These are phyloP conservation scores for Cordyceps fumosorosea DNA, from an alignment of 2,329 filamentous ascomycete genomes.

Conservation along the genomic window DNA sequence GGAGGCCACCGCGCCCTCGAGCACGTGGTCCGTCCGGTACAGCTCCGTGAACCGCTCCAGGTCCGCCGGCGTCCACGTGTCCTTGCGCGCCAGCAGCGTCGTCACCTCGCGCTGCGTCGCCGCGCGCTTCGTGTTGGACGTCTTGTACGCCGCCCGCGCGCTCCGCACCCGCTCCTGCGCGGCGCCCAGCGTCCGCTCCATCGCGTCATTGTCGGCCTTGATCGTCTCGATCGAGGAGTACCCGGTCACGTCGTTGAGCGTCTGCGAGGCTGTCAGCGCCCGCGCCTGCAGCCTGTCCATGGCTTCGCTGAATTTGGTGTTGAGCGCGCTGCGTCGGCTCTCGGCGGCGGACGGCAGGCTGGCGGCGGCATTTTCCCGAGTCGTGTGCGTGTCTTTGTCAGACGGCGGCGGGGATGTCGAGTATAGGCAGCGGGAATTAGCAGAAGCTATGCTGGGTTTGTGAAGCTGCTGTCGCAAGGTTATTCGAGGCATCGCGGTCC, in stretches of 20 bases:
- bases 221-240: slow-evolving; percentile 87
- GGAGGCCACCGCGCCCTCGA: slow-evolving; percentile 74
- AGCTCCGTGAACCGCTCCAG: slow-evolving; percentile 91
- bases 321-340: slow-evolving; percentile 26
- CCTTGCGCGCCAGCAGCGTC: slow-evolving; percentile 85
- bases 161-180: slow-evolving; percentile 61
- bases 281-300: slow-evolving; percentile 90
- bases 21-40: slow-evolving; percentile 86
- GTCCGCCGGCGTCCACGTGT: slow-evolving; percentile 80
- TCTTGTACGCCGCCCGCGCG: slow-evolving; percentile 70
- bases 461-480: background rate
- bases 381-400: background rate
- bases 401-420: background rate
- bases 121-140: slow-evolving; percentile 77
- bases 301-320: slow-evolving; percentile 37
- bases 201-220: slow-evolving; percentile 67
- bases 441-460: background rate
- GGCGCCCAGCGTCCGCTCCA: slow-evolving; percentile 51
- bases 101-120: slow-evolving; percentile 93
- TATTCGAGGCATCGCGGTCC: background rate
- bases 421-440: background rate
- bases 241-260: slow-evolving; percentile 88
- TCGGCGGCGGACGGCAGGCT: slow-evolving; percentile 29
- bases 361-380: background rate
- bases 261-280: slow-evolving; percentile 76